Evolutionary conservation across 78 protist genomes (phyloP).

Genomic region (Parvularia atlantis): DNA sequence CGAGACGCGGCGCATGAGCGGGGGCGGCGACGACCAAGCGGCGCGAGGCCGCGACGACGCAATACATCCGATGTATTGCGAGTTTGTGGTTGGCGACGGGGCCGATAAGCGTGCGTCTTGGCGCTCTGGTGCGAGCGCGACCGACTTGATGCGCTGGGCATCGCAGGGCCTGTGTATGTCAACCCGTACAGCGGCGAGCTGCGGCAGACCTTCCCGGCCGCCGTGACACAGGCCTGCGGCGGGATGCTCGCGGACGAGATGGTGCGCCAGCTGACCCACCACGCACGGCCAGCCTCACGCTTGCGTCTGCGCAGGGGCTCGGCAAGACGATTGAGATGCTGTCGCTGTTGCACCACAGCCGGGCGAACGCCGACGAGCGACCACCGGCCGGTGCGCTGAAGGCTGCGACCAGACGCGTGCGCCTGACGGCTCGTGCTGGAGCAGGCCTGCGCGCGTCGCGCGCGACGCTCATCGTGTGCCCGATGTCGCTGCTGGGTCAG

Average conservation of each 20-base stretch:
- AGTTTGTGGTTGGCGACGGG: neutral
- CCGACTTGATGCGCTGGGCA: no score
- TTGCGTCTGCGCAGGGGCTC: conserved; percentile 47
- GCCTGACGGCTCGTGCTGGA: no score
- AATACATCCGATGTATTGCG: neutral
- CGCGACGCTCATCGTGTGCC: conserved; percentile 28
- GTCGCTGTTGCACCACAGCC: conserved; percentile 4
- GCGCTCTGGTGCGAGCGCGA: no score
- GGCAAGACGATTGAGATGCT: conserved; percentile 47
- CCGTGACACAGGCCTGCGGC: neutral
- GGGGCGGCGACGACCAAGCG: neutral
- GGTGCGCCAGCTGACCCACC: conserved; percentile 2
- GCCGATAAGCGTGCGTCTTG: no score
- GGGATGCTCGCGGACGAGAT: conserved; percentile 36
- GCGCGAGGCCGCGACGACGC: neutral
- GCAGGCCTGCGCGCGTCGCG: neutral
- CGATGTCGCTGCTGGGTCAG: conserved; percentile 20
- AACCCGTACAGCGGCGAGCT: neutral
- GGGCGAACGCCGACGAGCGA: neutral
- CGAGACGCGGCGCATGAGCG: neutral
- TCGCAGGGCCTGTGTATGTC: neutral
- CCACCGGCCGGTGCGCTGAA: neutral
- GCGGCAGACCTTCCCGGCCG: neutral
- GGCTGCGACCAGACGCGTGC: no score
- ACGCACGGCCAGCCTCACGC: neutral